phyloP scores from a whole-genome alignment of 176 grass and related monocot genomes.

The Oryza meyeriana region DNA sequence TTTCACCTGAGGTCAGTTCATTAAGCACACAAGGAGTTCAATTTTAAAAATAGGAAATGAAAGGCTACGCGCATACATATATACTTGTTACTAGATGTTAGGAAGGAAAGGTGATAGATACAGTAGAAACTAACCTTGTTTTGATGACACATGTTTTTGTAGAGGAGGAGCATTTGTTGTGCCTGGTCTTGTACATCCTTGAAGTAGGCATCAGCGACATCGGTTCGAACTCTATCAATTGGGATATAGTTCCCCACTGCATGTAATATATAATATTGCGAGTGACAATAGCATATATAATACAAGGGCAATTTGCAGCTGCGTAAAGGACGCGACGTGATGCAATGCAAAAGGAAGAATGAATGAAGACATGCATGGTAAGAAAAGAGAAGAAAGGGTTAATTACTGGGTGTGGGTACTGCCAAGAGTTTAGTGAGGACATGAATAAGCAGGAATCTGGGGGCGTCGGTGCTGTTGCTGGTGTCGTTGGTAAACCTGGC shows the following conservation, averaged over 20 bases:
- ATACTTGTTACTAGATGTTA: neutral
- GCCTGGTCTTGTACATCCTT: neutral
- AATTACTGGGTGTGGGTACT: constrained; percentile 31
- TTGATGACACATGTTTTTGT: constrained; percentile 29
- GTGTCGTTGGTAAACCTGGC: neutral
- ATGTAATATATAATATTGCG: neutral
- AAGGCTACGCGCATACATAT: neutral
- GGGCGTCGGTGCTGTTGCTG: too few relatives aligned
- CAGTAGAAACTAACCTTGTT: neutral
- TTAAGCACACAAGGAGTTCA: neutral
- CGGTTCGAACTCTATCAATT: constrained; percentile 13
- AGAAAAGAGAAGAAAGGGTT: neutral
- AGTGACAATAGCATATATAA: too few relatives aligned
- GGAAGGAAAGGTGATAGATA: too few relatives aligned
- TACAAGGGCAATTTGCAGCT: too few relatives aligned
- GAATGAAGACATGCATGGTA: neutral
- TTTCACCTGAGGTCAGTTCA: constrained; percentile 31
- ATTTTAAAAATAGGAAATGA: neutral
- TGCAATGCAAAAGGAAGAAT: too few relatives aligned
- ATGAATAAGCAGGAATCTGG: constrained; percentile 22
- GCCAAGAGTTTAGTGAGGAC: constrained; percentile 10
- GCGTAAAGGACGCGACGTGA: too few relatives aligned
- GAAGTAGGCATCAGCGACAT: constrained; percentile 12
- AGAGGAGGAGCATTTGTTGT: constrained; percentile 28
- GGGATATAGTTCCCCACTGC: constrained; percentile 35